These are phyloP conservation scores for barrel medic (Medicago truncatula) DNA, from an alignment of 306 rosid species.

Conservation along the genomic window MtrunA17r5.0-ANR NC_053042.1:36202501-36203000, in stretches of 20 bases:
- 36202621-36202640: not conserved
- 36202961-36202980: not conserved
- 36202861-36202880: not conserved
- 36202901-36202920: not conserved
- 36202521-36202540: constrained; percentile 2
- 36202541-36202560: not conserved
- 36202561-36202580: not conserved
- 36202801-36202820: not conserved
- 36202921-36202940: not conserved
- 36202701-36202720: constrained; percentile 1
- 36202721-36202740: not conserved
- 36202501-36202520: not conserved
- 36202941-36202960: not conserved
- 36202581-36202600: not conserved
- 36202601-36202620: not conserved
- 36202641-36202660: not conserved
- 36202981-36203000: not conserved
- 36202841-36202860: not conserved
- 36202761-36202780: not conserved
- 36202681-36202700: not conserved
- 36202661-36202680: not conserved
- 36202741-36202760: not conserved
- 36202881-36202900: constrained; percentile 10
- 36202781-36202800: not conserved
- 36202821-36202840: not conserved